Base-by-base conservation (phyloP, 2,329 filamentous ascomycete species). In the Alternaria burnsii region DNA sequence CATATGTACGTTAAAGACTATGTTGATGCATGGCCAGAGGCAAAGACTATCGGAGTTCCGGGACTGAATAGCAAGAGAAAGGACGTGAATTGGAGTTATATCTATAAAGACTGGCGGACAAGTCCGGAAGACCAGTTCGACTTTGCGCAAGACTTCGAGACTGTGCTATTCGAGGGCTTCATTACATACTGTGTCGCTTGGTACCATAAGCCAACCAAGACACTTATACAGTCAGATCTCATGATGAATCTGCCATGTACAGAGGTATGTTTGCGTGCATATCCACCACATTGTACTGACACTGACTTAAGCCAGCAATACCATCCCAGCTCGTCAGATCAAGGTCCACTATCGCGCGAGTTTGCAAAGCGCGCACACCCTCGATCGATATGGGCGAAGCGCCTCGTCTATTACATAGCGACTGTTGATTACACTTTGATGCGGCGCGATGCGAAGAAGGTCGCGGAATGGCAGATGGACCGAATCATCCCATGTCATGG, bases 141-240 rank as follows among this genome's bases (percentile, higher is more conserved):
- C 5, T 67, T 66, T 24, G 47, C 54, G n/a, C 52, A 57, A 4
- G 59, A 65, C 7, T 20, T 68, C 7, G 63, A 67, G 41, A 68
- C 58, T 1, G 66, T 68, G 1, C 34, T 67, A 8, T 68, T 68
- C 8, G 59, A 65, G 30, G 64, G 66, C 0, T 68, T 68, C 34
- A 65, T 68, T n/a, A 67, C 64, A 5, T 55, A 63, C 5, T 58
- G 55, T 43, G 62, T 65, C 12, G 66, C 66, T 14, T 68, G 66
- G 66, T 65, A 62, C 38, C 62, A 65, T 28, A 63, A 55, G 56
- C 55, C 61, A 2, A 60, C 52, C 4, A 53, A 42, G 28, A 68
- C 66, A 12, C 12, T 68, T 36, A 58, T 66, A 14, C 61, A 65
- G 28, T 60, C 59, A 0, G 66, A 68, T 32, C 28, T 68, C 10